A percentile compares a stretch with the other conserved stretches of the same genome.
These are phyloP conservation scores for Penicillium paxilli DNA, from an alignment of 495 filamentous ascomycete genomes.

Conservation along the genomic window DNA sequence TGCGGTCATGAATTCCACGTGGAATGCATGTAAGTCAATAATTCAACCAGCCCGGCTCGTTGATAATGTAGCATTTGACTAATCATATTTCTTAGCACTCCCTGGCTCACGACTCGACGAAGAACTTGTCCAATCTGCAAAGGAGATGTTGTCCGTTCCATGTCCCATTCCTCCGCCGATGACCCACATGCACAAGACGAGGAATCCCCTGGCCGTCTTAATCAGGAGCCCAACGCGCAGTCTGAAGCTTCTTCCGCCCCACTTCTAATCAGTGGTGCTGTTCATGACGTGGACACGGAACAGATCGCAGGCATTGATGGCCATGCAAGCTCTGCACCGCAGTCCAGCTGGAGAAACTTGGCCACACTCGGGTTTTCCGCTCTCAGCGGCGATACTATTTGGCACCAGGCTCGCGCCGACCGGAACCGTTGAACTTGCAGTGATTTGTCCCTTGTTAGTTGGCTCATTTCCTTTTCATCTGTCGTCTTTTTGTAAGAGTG, in stretches of 20 bases:
- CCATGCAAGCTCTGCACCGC: conserved; percentile 37
- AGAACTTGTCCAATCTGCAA: conserved; percentile 98
- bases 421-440: conserved; percentile 36
- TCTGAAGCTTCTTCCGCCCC: conserved; percentile 49
- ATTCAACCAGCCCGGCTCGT: neutral
- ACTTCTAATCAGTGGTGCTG: conserved; percentile 38
- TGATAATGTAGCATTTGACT: neutral
- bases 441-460: conserved; percentile 5
- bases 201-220: conserved; percentile 36
- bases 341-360: conserved; percentile 42
- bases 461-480: conserved; percentile 1
- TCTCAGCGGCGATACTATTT: conserved; percentile 51
- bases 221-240: conserved; percentile 14
- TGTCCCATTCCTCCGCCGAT: conserved; percentile 48
- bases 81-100: conserved; percentile 63
- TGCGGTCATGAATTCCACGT: conserved; percentile 98
- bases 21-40: conserved; percentile 89
- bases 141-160: conserved; percentile 81
- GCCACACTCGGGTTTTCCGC: conserved; percentile 49
- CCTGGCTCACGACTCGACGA: conserved; percentile 94
- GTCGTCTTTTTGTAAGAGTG: too few relatives aligned
- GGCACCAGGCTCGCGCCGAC: conserved; percentile 48
- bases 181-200: conserved; percentile 50
- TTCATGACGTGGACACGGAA: conserved; percentile 41
- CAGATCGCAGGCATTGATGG: conserved; percentile 41